Conservation (phyloP, 192 early-diverging fungal genomes). For the Rhizoclosmatium globosum region DNA sequence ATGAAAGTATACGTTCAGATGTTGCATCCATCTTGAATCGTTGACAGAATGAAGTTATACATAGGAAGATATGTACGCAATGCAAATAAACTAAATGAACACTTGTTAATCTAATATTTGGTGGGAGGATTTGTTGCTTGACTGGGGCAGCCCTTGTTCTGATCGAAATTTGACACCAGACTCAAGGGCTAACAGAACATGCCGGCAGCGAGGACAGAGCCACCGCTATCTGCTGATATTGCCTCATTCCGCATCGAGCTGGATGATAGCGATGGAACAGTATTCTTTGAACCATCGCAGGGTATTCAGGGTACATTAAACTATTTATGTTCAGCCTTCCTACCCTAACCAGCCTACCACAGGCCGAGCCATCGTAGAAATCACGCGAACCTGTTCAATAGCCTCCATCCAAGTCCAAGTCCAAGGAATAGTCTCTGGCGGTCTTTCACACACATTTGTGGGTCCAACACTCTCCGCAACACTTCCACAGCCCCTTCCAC, state of each 20-base stretch:
- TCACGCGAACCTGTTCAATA: neutral
- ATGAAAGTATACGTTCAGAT: too few relatives aligned
- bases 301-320: conserved; percentile 10
- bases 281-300: conserved; percentile 41
- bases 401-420: conserved; percentile 30
- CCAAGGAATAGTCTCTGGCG: conserved; percentile 33
- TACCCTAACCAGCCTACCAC: neutral
- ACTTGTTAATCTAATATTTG: too few relatives aligned
- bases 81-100: too few relatives aligned
- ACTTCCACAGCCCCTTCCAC: neutral
- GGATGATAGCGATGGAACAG: conserved; percentile 20
- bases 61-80: too few relatives aligned
- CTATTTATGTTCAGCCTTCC: neutral
- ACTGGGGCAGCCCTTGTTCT: too few relatives aligned
- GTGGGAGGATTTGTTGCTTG: too few relatives aligned
- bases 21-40: too few relatives aligned
- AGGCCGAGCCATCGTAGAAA: conserved; percentile 26
- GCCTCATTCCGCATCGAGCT: conserved; percentile 26
- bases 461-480: neutral
- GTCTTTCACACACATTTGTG: conserved; percentile 12
- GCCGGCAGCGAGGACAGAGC: too few relatives aligned
- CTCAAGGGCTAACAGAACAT: too few relatives aligned
- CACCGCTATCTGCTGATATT: neutral
- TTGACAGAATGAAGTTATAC: too few relatives aligned
- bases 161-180: too few relatives aligned